A percentile compares a stretch with the other conserved stretches of the same genome.
These are phyloP conservation scores for Macrocybe gigantea DNA, from an alignment of 768 basidiomycete genomes.

Conservation along the genomic window DNA sequence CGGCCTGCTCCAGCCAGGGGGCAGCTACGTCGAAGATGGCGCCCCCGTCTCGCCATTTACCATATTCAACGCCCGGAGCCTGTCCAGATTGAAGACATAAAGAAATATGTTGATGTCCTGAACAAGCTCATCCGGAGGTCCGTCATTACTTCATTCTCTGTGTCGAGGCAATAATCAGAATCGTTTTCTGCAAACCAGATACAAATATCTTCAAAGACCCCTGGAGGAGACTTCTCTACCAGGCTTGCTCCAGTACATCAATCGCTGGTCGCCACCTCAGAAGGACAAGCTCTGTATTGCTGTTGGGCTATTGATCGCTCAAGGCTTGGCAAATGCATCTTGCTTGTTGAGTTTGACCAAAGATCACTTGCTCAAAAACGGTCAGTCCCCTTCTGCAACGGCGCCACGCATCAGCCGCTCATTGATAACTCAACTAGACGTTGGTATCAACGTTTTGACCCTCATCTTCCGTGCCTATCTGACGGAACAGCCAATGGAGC, in stretches of 20 bases:
- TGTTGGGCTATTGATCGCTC: constrained; percentile 76
- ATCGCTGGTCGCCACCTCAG: constrained; percentile 74
- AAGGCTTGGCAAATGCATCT: constrained; percentile 72
- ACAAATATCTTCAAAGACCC: constrained; percentile 98
- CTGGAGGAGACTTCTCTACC: constrained; percentile 85
- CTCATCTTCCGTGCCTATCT: constrained; percentile 80
- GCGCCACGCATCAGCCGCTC: not conserved
- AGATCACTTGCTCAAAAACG: constrained; percentile 95
- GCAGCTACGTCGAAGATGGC: constrained; percentile 83
- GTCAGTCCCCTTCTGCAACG: constrained; percentile 29
- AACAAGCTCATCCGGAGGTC: constrained; percentile 95
- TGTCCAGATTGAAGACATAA: constrained; percentile 78
- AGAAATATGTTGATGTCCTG: constrained; percentile 89
- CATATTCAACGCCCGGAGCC: constrained; percentile 78
- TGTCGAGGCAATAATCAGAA: not conserved
- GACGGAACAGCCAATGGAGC: constrained; percentile 81
- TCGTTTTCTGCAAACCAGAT: constrained; percentile 42
- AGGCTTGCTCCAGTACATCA: constrained; percentile 80
- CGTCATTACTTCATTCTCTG: constrained; percentile 5
- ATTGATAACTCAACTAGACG: constrained; percentile 40
- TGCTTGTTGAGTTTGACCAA: constrained; percentile 82
- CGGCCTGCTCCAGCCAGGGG: constrained; percentile 94
- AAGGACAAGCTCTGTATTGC: constrained; percentile 82
- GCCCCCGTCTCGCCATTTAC: constrained; percentile 86
- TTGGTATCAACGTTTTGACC: constrained; percentile 71